These are phyloP conservation scores for Coprinopsis cinerea DNA, from an alignment of 768 basidiomycete genomes.

Conservation along the genomic window DNA sequence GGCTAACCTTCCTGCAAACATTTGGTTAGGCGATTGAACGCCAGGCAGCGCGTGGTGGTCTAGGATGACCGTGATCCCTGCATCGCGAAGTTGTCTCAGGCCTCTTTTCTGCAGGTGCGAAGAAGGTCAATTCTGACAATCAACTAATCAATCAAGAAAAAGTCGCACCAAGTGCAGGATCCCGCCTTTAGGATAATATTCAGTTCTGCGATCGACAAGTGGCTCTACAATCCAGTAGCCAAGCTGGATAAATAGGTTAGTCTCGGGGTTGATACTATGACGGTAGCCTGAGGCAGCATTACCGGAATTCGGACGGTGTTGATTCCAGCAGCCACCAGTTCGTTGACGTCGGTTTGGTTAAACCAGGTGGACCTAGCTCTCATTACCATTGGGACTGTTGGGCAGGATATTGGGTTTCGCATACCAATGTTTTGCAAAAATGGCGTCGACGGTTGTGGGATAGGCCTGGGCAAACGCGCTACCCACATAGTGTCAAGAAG, in stretches of 20 bases:
- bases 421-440: slow-evolving; percentile 62
- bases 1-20: slow-evolving; percentile 63
- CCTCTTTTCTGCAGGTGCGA: slow-evolving; percentile 43
- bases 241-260: slow-evolving; percentile 36
- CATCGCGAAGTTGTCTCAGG: slow-evolving; percentile 48
- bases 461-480: slow-evolving; percentile 59
- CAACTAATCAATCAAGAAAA: not conserved
- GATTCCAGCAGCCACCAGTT: slow-evolving; percentile 49
- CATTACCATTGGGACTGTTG: not conserved
- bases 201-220: slow-evolving; percentile 54
- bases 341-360: slow-evolving; percentile 50
- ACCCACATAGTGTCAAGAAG: too few relatives aligned
- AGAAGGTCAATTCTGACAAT: not conserved
- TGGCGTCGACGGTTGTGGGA: slow-evolving; percentile 50
- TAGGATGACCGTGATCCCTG: slow-evolving; percentile 62
- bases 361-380: slow-evolving; percentile 62
- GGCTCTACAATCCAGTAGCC: slow-evolving; percentile 81
- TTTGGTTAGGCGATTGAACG: slow-evolving; percentile 52
- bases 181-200: slow-evolving; percentile 68
- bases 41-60: slow-evolving; percentile 69
- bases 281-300: slow-evolving; percentile 3
- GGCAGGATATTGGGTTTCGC: not conserved
- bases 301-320: slow-evolving; percentile 79
- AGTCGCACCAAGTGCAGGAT: slow-evolving; percentile 51
- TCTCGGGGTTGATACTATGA: not conserved